A percentile compares a stretch with the other conserved stretches of the same genome.
phyloP scores from a whole-genome alignment of 2,329 filamentous ascomycete genomes.

The Boeremia lycopersici region DNA sequence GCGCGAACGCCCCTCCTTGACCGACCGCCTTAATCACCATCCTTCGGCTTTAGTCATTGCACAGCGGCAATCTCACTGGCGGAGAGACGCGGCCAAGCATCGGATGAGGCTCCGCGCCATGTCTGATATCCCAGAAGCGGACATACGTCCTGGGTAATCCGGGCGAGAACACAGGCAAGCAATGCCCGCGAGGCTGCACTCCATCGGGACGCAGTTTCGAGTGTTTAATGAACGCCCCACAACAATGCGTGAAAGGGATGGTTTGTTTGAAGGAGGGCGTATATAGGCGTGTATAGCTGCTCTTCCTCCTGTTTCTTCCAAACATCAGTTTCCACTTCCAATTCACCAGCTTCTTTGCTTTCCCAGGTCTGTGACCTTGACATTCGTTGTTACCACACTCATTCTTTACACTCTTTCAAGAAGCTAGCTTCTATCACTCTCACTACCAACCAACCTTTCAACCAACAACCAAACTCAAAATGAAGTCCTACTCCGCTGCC shows the following conservation, averaged over 20 bases:
- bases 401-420: conserved; percentile 39
- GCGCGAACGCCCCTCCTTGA: conserved; percentile 24
- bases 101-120: conserved; percentile 23
- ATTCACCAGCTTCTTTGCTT: conserved; percentile 33
- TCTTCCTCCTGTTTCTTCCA: conserved; percentile 9
- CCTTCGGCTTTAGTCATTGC: conserved; percentile 21
- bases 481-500: conserved; percentile 53
- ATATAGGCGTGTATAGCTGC: conserved; percentile 27
- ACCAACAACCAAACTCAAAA: conserved; percentile 35
- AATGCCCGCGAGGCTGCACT: conserved; percentile 27
- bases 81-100: conserved; percentile 34
- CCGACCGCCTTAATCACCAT: conserved; percentile 24
- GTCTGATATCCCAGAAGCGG: conserved; percentile 22
- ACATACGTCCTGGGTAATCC: conserved; percentile 18
- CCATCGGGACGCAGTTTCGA: conserved; percentile 36
- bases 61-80: conserved; percentile 29
- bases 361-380: conserved; percentile 46
- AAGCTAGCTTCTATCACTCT: conserved; percentile 43
- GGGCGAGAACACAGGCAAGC: conserved; percentile 27
- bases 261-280: conserved; percentile 10
- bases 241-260: conserved; percentile 17
- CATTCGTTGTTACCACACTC: conserved; percentile 46
- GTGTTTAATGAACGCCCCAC: conserved; percentile 47
- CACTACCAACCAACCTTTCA: conserved; percentile 25
- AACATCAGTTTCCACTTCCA: conserved; percentile 33